A percentile compares a stretch with the other conserved stretches of the same genome.
These are phyloP conservation scores for Neolecta irregularis DNA, from an alignment of 1,139 yeast species.

Conservation along the genomic window DNA sequence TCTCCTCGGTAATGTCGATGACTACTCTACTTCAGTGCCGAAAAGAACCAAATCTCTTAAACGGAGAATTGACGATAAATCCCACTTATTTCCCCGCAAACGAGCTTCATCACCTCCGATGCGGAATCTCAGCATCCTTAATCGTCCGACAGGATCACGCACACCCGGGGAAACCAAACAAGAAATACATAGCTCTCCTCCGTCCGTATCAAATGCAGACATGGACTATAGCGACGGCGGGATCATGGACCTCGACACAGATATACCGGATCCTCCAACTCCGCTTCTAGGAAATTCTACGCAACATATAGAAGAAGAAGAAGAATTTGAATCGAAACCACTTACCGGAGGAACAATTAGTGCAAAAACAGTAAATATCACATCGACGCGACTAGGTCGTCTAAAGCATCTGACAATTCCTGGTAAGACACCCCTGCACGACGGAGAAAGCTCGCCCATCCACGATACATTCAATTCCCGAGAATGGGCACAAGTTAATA, in stretches of 20 bases:
- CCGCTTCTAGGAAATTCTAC: constrained; percentile 2
- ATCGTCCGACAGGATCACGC: constrained; percentile 1
- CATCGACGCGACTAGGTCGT: constrained; percentile 8
- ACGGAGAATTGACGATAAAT: too few species aligned
- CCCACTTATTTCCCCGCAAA: constrained; percentile 7
- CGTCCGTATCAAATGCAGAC: neutral
- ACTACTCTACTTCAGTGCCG: neutral
- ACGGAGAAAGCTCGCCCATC: too few species aligned
- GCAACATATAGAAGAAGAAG: constrained; percentile 16
- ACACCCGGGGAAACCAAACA: constrained; percentile 3
- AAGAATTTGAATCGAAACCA: constrained; percentile 18
- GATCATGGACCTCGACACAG: too few species aligned
- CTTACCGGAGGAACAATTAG: constrained; percentile 9
- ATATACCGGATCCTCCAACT: constrained; percentile 6
- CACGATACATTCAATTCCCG: constrained; percentile 12
- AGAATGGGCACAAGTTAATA: constrained; percentile 11
- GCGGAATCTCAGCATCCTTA: constrained; percentile 1
- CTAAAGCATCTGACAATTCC: constrained; percentile 2
- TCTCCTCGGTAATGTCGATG: constrained; percentile 19
- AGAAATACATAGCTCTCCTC: neutral
- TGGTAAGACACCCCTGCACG: constrained; percentile 5
- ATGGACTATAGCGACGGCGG: too few species aligned
- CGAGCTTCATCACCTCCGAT: constrained; percentile 4
- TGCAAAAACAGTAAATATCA: constrained; percentile 11
- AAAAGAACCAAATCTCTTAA: neutral